A percentile compares a stretch with the other conserved stretches of the same genome.
phyloP scores from a whole-genome alignment of 2,329 filamentous ascomycete genomes.

The Blastomyces silverae region DNA sequence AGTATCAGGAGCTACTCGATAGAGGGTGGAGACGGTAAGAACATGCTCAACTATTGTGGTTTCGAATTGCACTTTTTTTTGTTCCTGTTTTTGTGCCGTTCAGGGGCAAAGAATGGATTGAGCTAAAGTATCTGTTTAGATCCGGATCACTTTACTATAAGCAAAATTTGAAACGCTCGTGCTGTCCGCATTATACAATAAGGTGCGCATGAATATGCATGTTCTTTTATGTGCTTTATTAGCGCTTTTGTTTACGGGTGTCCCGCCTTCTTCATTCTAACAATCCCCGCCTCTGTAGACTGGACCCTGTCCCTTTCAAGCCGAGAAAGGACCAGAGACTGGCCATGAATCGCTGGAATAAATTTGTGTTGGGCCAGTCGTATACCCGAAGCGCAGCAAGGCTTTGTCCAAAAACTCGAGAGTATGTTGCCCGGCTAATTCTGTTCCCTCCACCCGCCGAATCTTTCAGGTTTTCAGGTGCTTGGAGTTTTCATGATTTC shows the following conservation, averaged over 20 bases:
- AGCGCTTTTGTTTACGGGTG: background rate
- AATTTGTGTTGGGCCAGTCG: constrained; percentile 43
- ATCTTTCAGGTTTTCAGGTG: background rate
- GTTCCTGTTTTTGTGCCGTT: background rate
- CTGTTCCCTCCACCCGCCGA: background rate
- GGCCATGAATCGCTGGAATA: constrained; percentile 45
- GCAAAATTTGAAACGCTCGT: constrained; percentile 61
- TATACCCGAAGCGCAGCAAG: constrained; percentile 43
- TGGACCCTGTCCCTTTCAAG: constrained; percentile 40
- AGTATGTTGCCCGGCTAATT: constrained; percentile 27
- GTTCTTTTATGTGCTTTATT: background rate
- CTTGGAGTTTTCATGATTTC: constrained; percentile 12
- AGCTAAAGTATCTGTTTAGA: constrained; percentile 27
- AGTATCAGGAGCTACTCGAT: constrained; percentile 45
- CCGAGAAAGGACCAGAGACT: constrained; percentile 43
- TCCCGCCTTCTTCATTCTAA: background rate
- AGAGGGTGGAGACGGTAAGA: constrained; percentile 45
- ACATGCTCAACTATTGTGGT: background rate
- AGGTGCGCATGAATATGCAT: constrained; percentile 28
- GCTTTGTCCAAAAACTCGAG: constrained; percentile 40
- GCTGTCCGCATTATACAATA: constrained; percentile 73
- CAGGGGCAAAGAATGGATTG: background rate
- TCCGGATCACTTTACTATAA: constrained; percentile 47
- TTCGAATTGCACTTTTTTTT: constrained; percentile 15
- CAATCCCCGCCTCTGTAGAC: constrained; percentile 24